These are phyloP conservation scores for Cetraspora pellucida DNA, from an alignment of 192 early-diverging fungal genomes.

Conservation along the genomic window DNA sequence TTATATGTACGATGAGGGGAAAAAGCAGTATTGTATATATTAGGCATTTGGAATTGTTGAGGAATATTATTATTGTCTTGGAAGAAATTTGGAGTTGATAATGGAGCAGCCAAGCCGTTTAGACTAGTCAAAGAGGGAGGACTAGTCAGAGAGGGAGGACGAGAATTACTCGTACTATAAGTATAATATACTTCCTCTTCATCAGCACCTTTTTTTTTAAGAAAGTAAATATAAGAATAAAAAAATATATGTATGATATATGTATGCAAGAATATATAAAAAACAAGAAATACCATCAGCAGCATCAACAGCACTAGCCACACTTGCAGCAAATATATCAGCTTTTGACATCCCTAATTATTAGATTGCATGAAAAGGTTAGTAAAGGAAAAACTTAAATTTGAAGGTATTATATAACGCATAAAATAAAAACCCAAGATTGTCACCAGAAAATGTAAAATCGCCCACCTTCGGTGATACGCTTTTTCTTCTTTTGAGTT, in stretches of 20 bases:
- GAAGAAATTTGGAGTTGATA: constrained; percentile 14
- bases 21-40: constrained; percentile 5
- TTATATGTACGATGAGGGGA: neutral
- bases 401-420: neutral
- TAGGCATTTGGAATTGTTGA: neutral
- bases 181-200: constrained; percentile 26
- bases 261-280: too few relatives aligned
- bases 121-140: constrained; percentile 18
- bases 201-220: neutral
- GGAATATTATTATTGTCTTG: neutral
- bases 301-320: constrained; percentile 28
- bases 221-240: neutral
- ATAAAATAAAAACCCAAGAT: neutral
- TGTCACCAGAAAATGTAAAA: neutral
- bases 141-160: constrained; percentile 15
- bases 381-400: neutral
- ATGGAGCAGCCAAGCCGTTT: neutral
- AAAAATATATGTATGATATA: neutral
- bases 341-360: constrained; percentile 24
- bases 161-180: constrained; percentile 13
- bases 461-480: constrained; percentile 28
- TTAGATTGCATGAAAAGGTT: neutral
- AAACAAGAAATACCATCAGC: constrained; percentile 6
- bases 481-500: constrained; percentile 30
- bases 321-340: constrained; percentile 31